Conservation (phyloP, 2,329 filamentous ascomycete genomes). For the Venturiaceae sp. region DNA sequence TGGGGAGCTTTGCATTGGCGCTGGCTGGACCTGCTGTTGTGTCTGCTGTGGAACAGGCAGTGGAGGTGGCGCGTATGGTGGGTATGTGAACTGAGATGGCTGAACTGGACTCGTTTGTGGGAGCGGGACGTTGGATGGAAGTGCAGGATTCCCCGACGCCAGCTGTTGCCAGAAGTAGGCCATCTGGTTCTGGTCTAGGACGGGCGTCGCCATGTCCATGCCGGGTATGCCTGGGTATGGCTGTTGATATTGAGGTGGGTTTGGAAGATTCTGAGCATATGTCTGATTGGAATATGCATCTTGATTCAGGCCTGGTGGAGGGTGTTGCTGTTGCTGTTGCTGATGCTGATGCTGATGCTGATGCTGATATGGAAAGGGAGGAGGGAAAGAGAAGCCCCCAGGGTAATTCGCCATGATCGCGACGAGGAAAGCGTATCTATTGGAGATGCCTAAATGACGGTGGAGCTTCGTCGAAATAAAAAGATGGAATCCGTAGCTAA, state of each 20-base stretch:
- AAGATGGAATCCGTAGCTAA: not conserved
- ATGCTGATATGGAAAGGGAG: not conserved
- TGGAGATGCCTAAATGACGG: not conserved
- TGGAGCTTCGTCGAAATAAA: not conserved
- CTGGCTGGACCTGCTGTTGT: not conserved
- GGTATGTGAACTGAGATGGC: not conserved
- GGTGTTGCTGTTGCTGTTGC: not conserved
- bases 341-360: not conserved
- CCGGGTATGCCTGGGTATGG: not conserved
- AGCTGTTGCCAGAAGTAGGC: constrained; percentile 4
- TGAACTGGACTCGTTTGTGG: not conserved
- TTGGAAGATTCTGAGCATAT: not conserved
- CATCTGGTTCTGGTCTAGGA: constrained; percentile 5
- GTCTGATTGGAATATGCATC: not conserved
- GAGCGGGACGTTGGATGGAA: not conserved
- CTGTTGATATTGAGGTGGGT: constrained; percentile 1
- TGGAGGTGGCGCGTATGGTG: not conserved
- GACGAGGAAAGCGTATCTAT: not conserved
- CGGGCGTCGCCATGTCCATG: not conserved
- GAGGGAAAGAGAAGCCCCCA: no score
- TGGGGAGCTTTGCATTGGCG: not conserved
- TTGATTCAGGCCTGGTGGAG: not conserved
- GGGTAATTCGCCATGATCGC: not conserved
- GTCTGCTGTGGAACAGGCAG: not conserved
- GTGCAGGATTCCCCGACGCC: not conserved